Evolutionary conservation across 2,329 filamentous ascomycete species (phyloP).

Genomic region (Elsinoe australis): DNA sequence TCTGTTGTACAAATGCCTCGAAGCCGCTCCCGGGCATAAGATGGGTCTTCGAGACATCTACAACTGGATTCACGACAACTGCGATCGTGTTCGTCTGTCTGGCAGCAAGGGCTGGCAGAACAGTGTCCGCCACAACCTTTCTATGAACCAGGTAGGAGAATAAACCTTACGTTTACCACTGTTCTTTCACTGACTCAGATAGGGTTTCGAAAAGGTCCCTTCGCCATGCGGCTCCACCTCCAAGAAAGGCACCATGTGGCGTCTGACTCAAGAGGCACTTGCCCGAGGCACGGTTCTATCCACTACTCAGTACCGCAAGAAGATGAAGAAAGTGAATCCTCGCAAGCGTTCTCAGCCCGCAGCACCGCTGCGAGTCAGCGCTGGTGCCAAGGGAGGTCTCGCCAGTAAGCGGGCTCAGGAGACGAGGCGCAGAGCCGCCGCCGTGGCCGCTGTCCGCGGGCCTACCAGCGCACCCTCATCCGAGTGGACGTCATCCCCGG

Average conservation of each 20-base stretch:
- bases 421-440: constrained; percentile 1
- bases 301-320: constrained; percentile 58
- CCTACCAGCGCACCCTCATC: constrained; percentile 10
- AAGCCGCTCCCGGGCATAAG: constrained; percentile 55
- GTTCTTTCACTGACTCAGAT: constrained; percentile 19
- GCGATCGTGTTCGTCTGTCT: constrained; percentile 60
- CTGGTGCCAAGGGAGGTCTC: constrained; percentile 19
- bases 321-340: constrained; percentile 25
- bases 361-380: constrained; percentile 17
- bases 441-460: not conserved
- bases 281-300: constrained; percentile 67
- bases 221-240: constrained; percentile 36
- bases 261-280: constrained; percentile 62
- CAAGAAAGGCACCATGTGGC: constrained; percentile 70
- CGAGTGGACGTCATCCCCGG: not conserved
- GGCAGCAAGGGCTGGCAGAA: constrained; percentile 73
- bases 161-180: not conserved
- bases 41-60: constrained; percentile 85
- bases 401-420: constrained; percentile 14
- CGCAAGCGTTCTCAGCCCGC: constrained; percentile 13
- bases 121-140: constrained; percentile 89
- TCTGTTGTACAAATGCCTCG: constrained; percentile 69
- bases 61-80: constrained; percentile 78
- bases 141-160: constrained; percentile 77
- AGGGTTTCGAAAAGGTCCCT: constrained; percentile 52